These are phyloP conservation scores for Diaporthe humulicola DNA, from an alignment of 2,329 filamentous ascomycete genomes.

Conservation along the genomic window DNA sequence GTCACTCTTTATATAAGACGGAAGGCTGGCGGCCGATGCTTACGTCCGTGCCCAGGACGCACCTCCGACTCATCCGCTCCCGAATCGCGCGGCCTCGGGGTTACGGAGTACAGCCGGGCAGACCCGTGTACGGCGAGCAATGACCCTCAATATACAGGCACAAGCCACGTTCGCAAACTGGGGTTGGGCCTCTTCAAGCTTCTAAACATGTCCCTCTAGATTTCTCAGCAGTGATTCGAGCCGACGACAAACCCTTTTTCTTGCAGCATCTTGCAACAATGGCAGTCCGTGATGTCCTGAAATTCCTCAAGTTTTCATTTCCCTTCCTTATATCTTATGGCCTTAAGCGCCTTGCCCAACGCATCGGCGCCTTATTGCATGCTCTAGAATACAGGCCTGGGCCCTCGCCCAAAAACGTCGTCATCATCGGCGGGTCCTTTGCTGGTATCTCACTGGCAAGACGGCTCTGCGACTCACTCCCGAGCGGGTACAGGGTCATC, in stretches of 20 bases:
- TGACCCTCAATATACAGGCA: neutral
- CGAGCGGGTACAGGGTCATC: conserved; percentile 63
- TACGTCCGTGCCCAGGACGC: neutral
- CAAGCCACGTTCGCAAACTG: neutral
- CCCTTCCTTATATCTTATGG: neutral
- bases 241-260: neutral
- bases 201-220: too few relatives aligned
- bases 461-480: conserved; percentile 62
- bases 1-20: neutral
- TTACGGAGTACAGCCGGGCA: neutral
- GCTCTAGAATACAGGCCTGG: neutral
- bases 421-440: conserved; percentile 71
- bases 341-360: neutral
- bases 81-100: neutral
- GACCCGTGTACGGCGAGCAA: neutral
- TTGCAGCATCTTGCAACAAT: neutral
- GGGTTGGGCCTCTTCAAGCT: too few relatives aligned
- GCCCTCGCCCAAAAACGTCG: conserved; percentile 57
- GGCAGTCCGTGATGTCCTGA: conserved; percentile 16
- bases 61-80: neutral
- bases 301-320: conserved; percentile 15
- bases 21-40: too few relatives aligned
- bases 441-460: conserved; percentile 63
- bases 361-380: neutral
- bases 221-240: neutral